Percentiles rank a stretch among this genome's conserved stretches.
phyloP scores from a whole-genome alignment of 371 early-diverging fungal genomes.

The Rhizopus stolonifer region DNA sequence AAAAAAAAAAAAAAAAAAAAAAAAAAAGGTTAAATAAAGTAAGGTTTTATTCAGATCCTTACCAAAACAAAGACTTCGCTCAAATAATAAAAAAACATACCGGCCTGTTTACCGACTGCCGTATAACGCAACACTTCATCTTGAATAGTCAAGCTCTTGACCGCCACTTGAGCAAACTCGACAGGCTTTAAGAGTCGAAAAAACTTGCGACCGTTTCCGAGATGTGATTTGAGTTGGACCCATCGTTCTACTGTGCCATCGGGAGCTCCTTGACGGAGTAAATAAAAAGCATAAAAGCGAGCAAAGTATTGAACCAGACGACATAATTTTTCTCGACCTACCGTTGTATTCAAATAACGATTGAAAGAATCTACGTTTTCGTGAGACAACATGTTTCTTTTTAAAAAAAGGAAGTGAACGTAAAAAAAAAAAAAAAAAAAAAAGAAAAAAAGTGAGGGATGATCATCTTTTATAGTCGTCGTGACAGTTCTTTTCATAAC shows the following conservation, averaged over 20 bases:
- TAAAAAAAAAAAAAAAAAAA: constrained; percentile 2
- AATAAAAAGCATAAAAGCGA: constrained; percentile 61
- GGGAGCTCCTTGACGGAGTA: constrained; percentile 49
- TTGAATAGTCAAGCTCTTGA: constrained; percentile 47
- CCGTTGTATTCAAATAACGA: constrained; percentile 61
- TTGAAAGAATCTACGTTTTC: constrained; percentile 33
- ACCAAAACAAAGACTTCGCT: constrained; percentile 60
- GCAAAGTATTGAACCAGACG: constrained; percentile 79
- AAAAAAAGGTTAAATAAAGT: no score
- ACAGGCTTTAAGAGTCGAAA: constrained; percentile 56
- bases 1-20: no score
- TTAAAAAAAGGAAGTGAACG: no score
- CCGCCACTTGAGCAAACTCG: constrained; percentile 58
- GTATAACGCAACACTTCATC: constrained; percentile 57
- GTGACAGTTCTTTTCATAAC: no score
- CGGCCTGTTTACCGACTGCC: constrained; percentile 51
- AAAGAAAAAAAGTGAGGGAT: constrained; percentile 1
- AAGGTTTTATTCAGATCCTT: no score
- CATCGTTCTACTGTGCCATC: constrained; percentile 57
- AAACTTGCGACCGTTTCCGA: constrained; percentile 66
- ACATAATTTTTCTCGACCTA: constrained; percentile 81
- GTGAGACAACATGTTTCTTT: constrained; percentile 18
- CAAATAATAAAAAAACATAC: constrained; percentile 59
- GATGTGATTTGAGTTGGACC: constrained; percentile 51
- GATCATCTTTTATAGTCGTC: no score